A percentile compares a stretch with the other conserved stretches of the same genome.
phyloP scores from a whole-genome alignment of 306 rosid genomes.

The Clitoria ternatea region DNA sequence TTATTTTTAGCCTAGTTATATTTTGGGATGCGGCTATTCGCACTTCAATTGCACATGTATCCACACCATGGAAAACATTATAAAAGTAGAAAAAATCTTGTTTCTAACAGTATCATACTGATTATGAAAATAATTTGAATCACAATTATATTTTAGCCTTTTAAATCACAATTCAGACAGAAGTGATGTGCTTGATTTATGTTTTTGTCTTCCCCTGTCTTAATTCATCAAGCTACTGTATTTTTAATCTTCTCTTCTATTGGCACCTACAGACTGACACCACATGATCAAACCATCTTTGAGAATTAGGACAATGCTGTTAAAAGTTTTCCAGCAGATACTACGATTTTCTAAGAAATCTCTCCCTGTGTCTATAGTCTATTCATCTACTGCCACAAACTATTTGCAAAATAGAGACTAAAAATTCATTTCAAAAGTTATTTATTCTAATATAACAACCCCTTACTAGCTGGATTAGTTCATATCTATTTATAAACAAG shows the following conservation, averaged over 20 bases:
- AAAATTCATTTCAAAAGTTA: not conserved
- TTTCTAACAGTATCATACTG: no score
- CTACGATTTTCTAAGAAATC: not conserved
- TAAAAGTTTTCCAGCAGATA: not conserved
- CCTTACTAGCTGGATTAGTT: not conserved
- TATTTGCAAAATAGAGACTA: not conserved
- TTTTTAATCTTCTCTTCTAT: not conserved
- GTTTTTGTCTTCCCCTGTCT: not conserved
- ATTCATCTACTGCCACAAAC: not conserved
- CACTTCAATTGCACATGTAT: no score
- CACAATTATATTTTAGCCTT: no score
- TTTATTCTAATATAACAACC: not conserved
- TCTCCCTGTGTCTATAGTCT: not conserved
- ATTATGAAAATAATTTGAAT: no score
- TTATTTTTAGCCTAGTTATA: no score
- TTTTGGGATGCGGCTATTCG: no score
- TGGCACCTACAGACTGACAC: not conserved
- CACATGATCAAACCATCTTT: not conserved
- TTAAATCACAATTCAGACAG: not conserved
- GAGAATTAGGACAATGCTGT: not conserved
- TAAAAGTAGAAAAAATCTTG: no score
- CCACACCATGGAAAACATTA: no score
- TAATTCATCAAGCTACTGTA: not conserved
- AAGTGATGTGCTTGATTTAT: not conserved
- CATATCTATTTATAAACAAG: not conserved